Percentiles rank a stretch among this genome's conserved stretches.
These are phyloP conservation scores for Sugiyamaella neomexicana DNA, from an alignment of 1,139 yeast species.

Conservation along the genomic window DNA sequence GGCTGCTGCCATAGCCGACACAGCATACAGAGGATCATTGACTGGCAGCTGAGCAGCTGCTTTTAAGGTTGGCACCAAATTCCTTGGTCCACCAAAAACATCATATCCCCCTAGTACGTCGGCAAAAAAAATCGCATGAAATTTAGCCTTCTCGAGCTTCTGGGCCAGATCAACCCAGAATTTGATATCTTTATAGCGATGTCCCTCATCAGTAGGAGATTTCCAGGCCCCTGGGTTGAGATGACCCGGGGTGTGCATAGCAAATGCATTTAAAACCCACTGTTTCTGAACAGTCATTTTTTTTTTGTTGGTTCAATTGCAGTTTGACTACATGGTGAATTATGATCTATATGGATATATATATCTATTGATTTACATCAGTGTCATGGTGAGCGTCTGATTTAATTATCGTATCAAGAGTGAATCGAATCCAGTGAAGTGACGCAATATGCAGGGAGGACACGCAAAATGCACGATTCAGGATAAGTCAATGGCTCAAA, in stretches of 20 bases:
- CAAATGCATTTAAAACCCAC: slow-evolving; percentile 46
- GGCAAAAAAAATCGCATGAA: slow-evolving; percentile 50
- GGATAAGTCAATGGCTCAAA: not conserved
- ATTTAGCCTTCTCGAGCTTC: slow-evolving; percentile 48
- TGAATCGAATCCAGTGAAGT: slow-evolving; percentile 1
- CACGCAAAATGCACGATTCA: not conserved
- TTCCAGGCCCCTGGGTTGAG: slow-evolving; percentile 49
- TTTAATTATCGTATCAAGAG: not conserved
- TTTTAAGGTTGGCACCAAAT: slow-evolving; percentile 38
- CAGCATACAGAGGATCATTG: slow-evolving; percentile 43
- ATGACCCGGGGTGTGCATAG: slow-evolving; percentile 45
- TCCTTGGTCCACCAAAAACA: slow-evolving; percentile 46
- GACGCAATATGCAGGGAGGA: slow-evolving; percentile 11
- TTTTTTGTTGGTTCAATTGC: not conserved
- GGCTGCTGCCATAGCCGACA: slow-evolving; percentile 46
- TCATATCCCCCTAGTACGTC: slow-evolving; percentile 51
- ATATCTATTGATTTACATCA: not conserved
- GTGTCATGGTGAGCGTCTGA: too few relatives aligned
- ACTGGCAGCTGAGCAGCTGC: slow-evolving; percentile 46
- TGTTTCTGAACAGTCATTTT: slow-evolving; percentile 23
- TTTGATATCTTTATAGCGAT: slow-evolving; percentile 44
- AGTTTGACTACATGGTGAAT: not conserved
- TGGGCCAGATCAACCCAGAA: slow-evolving; percentile 51
- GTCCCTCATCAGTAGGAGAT: slow-evolving; percentile 46
- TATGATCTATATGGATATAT: not conserved